These are phyloP conservation scores for Endothia cerciana DNA, from an alignment of 2,329 filamentous ascomycete genomes.

Conservation along the genomic window DNA sequence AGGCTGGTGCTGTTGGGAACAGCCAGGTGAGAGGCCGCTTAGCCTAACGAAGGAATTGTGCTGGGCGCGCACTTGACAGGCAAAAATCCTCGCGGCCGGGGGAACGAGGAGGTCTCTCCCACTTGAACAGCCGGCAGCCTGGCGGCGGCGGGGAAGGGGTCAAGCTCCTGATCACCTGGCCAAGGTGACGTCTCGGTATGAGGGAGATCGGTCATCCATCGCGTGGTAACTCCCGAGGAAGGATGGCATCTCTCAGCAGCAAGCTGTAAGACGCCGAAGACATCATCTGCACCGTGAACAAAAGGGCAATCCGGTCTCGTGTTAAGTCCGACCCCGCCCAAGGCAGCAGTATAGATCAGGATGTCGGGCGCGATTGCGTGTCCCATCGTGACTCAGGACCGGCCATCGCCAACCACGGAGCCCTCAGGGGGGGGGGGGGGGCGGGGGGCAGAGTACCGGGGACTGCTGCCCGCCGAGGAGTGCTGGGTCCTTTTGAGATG, in stretches of 20 bases:
- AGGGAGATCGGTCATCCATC: not conserved
- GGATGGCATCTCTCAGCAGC: not conserved
- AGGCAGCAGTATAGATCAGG: conserved; percentile 13
- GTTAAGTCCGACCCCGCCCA: not conserved
- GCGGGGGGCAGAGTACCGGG: not conserved
- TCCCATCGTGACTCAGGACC: conserved; percentile 8
- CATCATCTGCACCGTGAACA: not conserved
- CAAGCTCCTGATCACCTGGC: not conserved
- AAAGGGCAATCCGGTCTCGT: not conserved
- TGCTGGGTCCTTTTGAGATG: not conserved
- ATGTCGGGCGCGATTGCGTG: conserved; percentile 1
- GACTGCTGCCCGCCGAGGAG: not conserved
- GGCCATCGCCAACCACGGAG: not conserved
- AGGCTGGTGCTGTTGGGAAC: conserved; percentile 19
- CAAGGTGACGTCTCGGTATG: not conserved
- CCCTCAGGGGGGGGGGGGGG: conserved; percentile 4
- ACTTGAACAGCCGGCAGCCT: conserved; percentile 3
- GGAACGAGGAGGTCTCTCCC: not conserved
- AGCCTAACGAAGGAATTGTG: not conserved
- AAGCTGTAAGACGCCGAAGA: not conserved
- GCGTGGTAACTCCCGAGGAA: not conserved
- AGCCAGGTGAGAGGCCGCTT: not conserved
- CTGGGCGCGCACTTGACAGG: not conserved
- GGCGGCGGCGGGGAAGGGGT: not conserved
- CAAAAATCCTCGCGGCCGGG: not conserved